Evolutionary conservation across 2,329 filamentous ascomycete genomes (phyloP), one percentile per base, ranked within the genome.

Genomic region (Penicillium freii): DNA sequence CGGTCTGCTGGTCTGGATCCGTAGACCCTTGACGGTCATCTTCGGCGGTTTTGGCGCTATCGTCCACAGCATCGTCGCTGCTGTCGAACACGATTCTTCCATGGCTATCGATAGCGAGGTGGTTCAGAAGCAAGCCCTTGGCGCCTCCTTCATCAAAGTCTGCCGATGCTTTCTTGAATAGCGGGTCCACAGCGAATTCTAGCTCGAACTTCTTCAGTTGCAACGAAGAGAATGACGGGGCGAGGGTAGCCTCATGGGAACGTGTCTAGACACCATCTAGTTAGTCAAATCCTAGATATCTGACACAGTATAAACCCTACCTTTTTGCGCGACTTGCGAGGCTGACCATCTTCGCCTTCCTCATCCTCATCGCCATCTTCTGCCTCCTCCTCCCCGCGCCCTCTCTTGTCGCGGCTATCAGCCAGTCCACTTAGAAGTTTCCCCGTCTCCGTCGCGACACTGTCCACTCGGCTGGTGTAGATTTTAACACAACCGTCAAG

Each of bases 101-200:
- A 62, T 91, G 86, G 2, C 86, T 85, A 74, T 99, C 94, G 63
- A 99, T 97, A 70, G 93, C 91, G n/a, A 99, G 81, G 75, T 99
- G 93, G 70, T 99, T 99, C 33, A 99, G 82, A 21, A 99, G 81
- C 42, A 99, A 81, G 21, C 94, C 94, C 75, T 97, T 99, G 56
- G 94, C 94, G 56, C 94, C 94, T 21, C 94, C 94, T 77, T 99
- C 94, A 71, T 99, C 94, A 64, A 99, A 99, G 77, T 99, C 94
- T 43, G 94, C 94, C 6, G 93, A 96, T 0, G 93, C 93, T 71
- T 99, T 99, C 72, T 99, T 99, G 83, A 99, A 99, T n/a, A 99
- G 78, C 2, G 94, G 94, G 70, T 99, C 94, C 5, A 99, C 93
- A 0, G 92, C 87, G 64, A 99, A 97, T 70, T 99, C 94, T 44